Conservation (phyloP, 1,139 yeast genomes). For the Yamadazyma taylorii region DNA sequence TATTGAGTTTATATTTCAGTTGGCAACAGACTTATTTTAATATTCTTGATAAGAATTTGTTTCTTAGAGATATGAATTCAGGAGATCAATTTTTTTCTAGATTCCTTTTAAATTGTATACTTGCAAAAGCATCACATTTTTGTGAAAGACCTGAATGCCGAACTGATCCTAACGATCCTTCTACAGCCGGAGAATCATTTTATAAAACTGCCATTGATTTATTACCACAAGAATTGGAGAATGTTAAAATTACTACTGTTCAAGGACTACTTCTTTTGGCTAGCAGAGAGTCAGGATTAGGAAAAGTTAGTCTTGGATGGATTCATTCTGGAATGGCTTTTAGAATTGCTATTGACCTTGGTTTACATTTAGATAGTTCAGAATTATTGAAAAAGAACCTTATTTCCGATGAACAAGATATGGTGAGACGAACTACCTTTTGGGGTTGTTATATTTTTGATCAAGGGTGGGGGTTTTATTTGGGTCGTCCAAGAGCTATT, state of each 20-base stretch:
- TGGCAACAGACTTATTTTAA: conserved; percentile 15
- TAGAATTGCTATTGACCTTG: conserved; percentile 13
- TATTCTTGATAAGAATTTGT: conserved; percentile 10
- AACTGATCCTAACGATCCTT: conserved; percentile 5
- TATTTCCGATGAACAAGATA: conserved; percentile 11
- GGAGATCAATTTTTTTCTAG: conserved; percentile 13
- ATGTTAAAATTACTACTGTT: conserved; percentile 12
- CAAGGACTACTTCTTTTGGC: conserved; percentile 14
- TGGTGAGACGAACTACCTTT: conserved; percentile 11
- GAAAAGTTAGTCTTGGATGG: conserved; percentile 13
- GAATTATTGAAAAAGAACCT: conserved; percentile 6
- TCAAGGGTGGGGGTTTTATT: conserved; percentile 14
- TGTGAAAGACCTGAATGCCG: conserved; percentile 6
- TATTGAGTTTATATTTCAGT: conserved; percentile 12
- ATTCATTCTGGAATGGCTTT: conserved; percentile 15
- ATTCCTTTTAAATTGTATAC: conserved; percentile 10
- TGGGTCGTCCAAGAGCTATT: conserved; percentile 14
- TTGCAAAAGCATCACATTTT: conserved; percentile 12
- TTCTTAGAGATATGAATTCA: conserved; percentile 14
- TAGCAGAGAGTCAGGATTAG: conserved; percentile 14
- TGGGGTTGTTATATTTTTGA: conserved; percentile 16
- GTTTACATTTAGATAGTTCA: conserved; percentile 11
- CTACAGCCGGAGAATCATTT: conserved; percentile 8
- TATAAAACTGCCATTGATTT: conserved; percentile 11
- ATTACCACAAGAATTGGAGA: conserved; percentile 13